Conservation (phyloP, 2,329 filamentous ascomycete species). For the Diaporthe citriasiana region DNA sequence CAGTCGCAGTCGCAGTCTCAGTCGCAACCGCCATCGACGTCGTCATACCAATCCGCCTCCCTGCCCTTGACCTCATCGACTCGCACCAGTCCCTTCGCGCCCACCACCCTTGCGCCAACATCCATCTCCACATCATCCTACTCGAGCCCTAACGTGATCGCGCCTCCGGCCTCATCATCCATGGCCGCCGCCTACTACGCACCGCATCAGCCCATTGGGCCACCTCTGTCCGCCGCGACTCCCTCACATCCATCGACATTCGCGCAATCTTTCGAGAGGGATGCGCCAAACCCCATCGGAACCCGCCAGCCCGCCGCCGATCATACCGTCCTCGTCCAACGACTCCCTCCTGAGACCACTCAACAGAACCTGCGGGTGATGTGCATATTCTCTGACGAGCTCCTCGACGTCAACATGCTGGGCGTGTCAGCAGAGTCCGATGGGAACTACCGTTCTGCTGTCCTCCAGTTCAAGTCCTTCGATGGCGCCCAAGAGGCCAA, state of each 20-base stretch:
- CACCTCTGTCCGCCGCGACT: slow-evolving; percentile 49
- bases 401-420: slow-evolving; percentile 65
- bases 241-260: slow-evolving; percentile 53
- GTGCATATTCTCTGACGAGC: slow-evolving; percentile 71
- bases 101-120: slow-evolving; percentile 45
- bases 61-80: slow-evolving; percentile 48
- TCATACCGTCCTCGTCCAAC: slow-evolving; percentile 65
- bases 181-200: slow-evolving; percentile 63
- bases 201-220: slow-evolving; percentile 57
- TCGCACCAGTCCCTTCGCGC: slow-evolving; percentile 52
- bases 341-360: slow-evolving; percentile 67
- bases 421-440: slow-evolving; percentile 65
- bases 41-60: slow-evolving; percentile 55
- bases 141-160: slow-evolving; percentile 50
- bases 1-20: slow-evolving; percentile 2
- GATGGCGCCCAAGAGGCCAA: slow-evolving; percentile 70
- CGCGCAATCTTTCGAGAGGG: slow-evolving; percentile 57
- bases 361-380: slow-evolving; percentile 69
- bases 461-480: slow-evolving; percentile 67
- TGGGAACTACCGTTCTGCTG: slow-evolving; percentile 63
- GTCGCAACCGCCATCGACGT: slow-evolving; percentile 46
- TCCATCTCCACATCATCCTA: slow-evolving; percentile 50
- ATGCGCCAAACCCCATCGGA: slow-evolving; percentile 57
- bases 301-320: slow-evolving; percentile 41
- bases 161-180: slow-evolving; percentile 50